These are phyloP conservation scores for Boletellus sp. DNA, from an alignment of 768 basidiomycete species.

Conservation along the genomic window DNA sequence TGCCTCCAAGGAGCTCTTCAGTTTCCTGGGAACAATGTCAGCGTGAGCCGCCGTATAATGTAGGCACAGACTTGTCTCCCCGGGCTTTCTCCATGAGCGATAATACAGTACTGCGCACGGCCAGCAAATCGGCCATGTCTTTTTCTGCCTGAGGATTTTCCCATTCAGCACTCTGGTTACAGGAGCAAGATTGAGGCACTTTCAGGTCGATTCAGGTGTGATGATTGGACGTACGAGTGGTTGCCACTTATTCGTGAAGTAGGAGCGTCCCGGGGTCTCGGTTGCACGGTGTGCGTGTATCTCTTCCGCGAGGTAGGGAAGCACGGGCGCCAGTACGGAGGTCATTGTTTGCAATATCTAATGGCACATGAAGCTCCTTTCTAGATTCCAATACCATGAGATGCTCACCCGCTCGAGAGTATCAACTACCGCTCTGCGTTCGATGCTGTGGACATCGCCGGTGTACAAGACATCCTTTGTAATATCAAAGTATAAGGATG, in stretches of 20 bases:
- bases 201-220: not conserved
- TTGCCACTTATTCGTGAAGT: conserved; percentile 71
- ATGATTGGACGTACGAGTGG: conserved; percentile 50
- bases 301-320: conserved; percentile 91
- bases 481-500: conserved; percentile 88
- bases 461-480: conserved; percentile 90
- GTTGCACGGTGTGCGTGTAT: conserved; percentile 43
- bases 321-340: conserved; percentile 74
- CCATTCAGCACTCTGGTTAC: conserved; percentile 56
- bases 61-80: conserved; percentile 55
- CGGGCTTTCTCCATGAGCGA: conserved; percentile 74
- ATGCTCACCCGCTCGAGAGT: conserved; percentile 63
- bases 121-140: conserved; percentile 64
- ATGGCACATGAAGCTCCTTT: not conserved
- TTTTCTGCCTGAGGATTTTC: conserved; percentile 48
- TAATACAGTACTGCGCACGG: conserved; percentile 58
- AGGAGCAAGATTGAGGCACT: not conserved
- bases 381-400: not conserved
- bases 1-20: conserved; percentile 76
- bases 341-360: conserved; percentile 69
- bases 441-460: conserved; percentile 43
- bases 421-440: conserved; percentile 64
- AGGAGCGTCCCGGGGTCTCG: conserved; percentile 39
- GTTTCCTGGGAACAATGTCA: conserved; percentile 42
- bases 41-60: not conserved